Evolutionary conservation across 2,329 filamentous ascomycete genomes (phyloP).

Genomic region (Talaromyces sp.): DNA sequence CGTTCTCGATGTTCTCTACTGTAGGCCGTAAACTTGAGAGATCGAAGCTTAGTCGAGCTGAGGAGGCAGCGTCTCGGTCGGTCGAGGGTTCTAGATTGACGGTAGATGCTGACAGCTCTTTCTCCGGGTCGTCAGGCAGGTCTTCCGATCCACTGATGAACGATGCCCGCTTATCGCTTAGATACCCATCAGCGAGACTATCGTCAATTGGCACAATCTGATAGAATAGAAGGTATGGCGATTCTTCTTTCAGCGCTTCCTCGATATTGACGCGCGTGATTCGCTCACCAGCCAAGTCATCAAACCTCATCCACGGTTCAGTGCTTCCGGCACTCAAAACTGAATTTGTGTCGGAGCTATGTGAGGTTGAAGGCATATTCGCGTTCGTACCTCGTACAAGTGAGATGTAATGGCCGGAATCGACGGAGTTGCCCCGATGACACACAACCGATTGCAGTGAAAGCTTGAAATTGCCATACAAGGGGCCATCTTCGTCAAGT

Average conservation of each 20-base stretch:
- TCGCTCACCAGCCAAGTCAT: constrained; percentile 71
- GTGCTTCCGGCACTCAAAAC: constrained; percentile 53
- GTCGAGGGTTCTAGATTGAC: constrained; percentile 19
- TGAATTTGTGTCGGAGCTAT: constrained; percentile 23
- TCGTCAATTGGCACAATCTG: constrained; percentile 86
- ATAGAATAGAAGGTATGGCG: constrained; percentile 92
- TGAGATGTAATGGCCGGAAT: constrained; percentile 87
- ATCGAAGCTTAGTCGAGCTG: constrained; percentile 36
- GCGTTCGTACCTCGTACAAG: constrained; percentile 68
- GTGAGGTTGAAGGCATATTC: constrained; percentile 23
- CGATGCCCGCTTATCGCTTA: constrained; percentile 29
- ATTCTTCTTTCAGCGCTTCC: constrained; percentile 73
- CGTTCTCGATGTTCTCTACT: constrained; percentile 21
- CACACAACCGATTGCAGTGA: constrained; percentile 88
- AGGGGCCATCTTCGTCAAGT: constrained; percentile 58
- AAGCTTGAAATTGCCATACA: constrained; percentile 88
- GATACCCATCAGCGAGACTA: constrained; percentile 25
- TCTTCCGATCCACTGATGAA: constrained; percentile 23
- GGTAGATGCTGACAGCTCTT: constrained; percentile 18
- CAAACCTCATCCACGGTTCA: constrained; percentile 83
- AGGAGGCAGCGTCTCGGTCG: constrained; percentile 20
- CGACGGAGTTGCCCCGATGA: constrained; percentile 76
- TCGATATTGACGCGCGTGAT: constrained; percentile 74
- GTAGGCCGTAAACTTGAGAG: constrained; percentile 27
- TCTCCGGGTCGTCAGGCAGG: constrained; percentile 18